Base-by-base conservation (phyloP, 805 yeast species). In the Candida pseudofarinosa region DNA sequence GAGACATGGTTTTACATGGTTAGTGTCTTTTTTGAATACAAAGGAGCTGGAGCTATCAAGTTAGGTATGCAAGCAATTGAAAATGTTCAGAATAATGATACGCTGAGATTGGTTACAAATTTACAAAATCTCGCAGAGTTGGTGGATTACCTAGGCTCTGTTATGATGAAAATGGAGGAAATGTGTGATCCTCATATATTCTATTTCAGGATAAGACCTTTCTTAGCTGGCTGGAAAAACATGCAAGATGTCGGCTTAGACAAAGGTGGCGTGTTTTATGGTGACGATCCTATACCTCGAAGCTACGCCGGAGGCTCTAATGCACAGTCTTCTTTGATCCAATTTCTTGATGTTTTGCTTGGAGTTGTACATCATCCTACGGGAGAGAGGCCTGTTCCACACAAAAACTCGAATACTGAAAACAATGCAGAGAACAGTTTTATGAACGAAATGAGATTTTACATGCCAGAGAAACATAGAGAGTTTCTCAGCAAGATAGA, bases 181-280 rank as follows among this genome's bases (percentile, higher is more conserved):
- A 85, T 85, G 85, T 88, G 97, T 62, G 96, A 89, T 57, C 97
- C 98, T 2, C 95, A 88, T 58, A 82, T 85, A 3, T 90, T 91
- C 60, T 90, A 87, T 63, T 86, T 77, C 68, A 77, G 91, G 46
- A 76, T 90, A 37, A 75, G 98, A 56, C 97, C 97, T 0, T 90
- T 77, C 54, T 68, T 91, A 49, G 96, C 97, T 0, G 98, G 97
- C 2, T 91, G 97, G 95, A 82, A 81, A 58, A 87, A 87, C 56
- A 90, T 91, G 97, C 79, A 77, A 19, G 88, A 80, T 43, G 89
- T 83, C 1, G 97, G 97, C 0, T 71, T 90, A 44, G 65, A 59
- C 46, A 70, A 71, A 38, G 63, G 81, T 45, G 98, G 97, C 1
- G 83, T 90, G 1, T 67, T 73, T 38, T 90, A 90, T 58, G 95